Conservation (phyloP, 2,329 filamentous ascomycete genomes). For the Monilinia vaccinii-corymbosi region DNA sequence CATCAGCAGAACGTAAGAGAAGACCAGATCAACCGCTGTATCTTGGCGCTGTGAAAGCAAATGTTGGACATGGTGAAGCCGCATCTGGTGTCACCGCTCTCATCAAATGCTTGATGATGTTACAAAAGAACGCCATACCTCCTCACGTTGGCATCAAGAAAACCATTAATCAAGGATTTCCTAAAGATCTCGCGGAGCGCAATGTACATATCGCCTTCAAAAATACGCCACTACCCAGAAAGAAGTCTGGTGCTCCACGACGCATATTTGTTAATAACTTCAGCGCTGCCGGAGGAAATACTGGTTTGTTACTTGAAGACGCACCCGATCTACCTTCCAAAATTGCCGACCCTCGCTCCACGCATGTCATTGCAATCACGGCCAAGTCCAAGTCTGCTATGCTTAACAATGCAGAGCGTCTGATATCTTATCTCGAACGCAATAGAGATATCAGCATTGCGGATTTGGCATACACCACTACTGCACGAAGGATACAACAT, state of each 20-base stretch:
- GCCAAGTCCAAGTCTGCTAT: constrained; percentile 34
- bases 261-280: constrained; percentile 39
- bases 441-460: constrained; percentile 19
- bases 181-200: constrained; percentile 31
- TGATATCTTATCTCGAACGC: constrained; percentile 20
- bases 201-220: constrained; percentile 24
- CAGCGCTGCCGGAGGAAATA: constrained; percentile 30
- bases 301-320: constrained; percentile 27
- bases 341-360: constrained; percentile 34
- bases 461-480: constrained; percentile 28
- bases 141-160: constrained; percentile 28
- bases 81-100: constrained; percentile 29
- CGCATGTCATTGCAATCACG: constrained; percentile 38
- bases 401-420: constrained; percentile 20
- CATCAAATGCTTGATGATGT: constrained; percentile 29
- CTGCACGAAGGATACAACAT: constrained; percentile 47
- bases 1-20: constrained; percentile 3
- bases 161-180: constrained; percentile 30
- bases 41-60: constrained; percentile 31
- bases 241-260: constrained; percentile 1
- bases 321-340: constrained; percentile 27
- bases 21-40: constrained; percentile 38
- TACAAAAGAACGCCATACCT: constrained; percentile 27
- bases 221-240: neutral
- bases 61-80: constrained; percentile 31